phyloP scores from a whole-genome alignment of 75 land plant genomes.

The Adiantum capillusveneris region DNA sequence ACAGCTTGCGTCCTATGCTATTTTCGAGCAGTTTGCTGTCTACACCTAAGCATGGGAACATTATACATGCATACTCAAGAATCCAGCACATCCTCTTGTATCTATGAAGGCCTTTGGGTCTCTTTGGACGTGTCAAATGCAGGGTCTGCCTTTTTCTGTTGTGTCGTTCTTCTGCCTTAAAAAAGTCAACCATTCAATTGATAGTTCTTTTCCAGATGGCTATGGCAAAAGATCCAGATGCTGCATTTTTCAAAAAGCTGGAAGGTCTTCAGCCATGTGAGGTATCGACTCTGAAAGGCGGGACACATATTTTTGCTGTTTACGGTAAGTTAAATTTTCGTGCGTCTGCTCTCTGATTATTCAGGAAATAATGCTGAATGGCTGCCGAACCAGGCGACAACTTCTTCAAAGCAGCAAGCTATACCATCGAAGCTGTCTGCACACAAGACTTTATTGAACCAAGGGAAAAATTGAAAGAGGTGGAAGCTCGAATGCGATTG shows the following conservation, averaged over 20 bases:
- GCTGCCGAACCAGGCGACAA: constrained; percentile 67
- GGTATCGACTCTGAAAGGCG: constrained; percentile 76
- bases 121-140: no score
- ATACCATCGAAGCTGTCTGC: constrained; percentile 86
- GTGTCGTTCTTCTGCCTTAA: no score
- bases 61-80: no score
- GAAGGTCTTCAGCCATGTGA: constrained; percentile 99
- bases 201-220: constrained; percentile 57
- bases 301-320: constrained; percentile 86
- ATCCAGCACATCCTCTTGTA: no score
- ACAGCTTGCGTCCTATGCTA: no score
- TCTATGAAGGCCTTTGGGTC: no score
- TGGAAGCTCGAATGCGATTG: constrained; percentile 68
- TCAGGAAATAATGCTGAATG: no score
- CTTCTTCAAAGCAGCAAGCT: constrained; percentile 89
- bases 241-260: constrained; percentile 91
- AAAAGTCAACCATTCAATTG: no score
- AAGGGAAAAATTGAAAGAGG: constrained; percentile 54
- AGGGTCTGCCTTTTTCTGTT: no score
- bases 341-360: no score
- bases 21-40: no score
- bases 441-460: constrained; percentile 62
- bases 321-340: constrained; percentile 73
- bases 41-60: no score
- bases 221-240: constrained; percentile 84